Evolutionary conservation across 2,329 filamentous ascomycete genomes (phyloP).

Genomic region (Conoideocrella luteorostrata): DNA sequence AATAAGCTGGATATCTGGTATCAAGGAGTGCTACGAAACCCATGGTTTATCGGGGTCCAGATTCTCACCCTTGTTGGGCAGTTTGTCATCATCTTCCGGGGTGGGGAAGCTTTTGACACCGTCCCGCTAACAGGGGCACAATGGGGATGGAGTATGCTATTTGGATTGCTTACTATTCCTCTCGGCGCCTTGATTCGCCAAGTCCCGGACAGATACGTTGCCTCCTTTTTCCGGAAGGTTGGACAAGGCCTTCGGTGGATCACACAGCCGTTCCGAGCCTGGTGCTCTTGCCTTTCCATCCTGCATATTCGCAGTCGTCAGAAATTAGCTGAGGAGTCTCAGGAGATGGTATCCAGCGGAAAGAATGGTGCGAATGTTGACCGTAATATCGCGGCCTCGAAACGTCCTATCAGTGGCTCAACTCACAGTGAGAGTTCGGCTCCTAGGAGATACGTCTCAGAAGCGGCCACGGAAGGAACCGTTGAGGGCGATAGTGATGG

Average conservation of each 20-base stretch:
- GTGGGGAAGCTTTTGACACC: conserved; percentile 61
- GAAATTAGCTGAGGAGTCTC: conserved; percentile 13
- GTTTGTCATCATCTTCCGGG: conserved; percentile 65
- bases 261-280: conserved; percentile 16
- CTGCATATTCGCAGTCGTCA: conserved; percentile 16
- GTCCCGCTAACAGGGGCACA: conserved; percentile 53
- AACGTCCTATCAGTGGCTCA: conserved; percentile 7
- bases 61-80: conserved; percentile 62
- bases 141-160: conserved; percentile 64
- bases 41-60: conserved; percentile 68
- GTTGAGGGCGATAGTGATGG: conserved; percentile 8
- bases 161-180: conserved; percentile 62
- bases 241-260: conserved; percentile 13
- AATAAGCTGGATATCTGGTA: conserved; percentile 76
- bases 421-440: conserved; percentile 6
- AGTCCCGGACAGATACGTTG: conserved; percentile 30
- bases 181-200: conserved; percentile 42
- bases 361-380: neutral
- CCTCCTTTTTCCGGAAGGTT: conserved; percentile 20
- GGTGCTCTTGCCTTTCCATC: conserved; percentile 15
- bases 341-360: conserved; percentile 20
- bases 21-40: conserved; percentile 67
- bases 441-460: neutral
- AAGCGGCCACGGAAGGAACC: neutral
- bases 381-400: neutral